Base-by-base conservation (phyloP, 208 protist genomes). In the Vickermania ingenoplastis region DNA sequence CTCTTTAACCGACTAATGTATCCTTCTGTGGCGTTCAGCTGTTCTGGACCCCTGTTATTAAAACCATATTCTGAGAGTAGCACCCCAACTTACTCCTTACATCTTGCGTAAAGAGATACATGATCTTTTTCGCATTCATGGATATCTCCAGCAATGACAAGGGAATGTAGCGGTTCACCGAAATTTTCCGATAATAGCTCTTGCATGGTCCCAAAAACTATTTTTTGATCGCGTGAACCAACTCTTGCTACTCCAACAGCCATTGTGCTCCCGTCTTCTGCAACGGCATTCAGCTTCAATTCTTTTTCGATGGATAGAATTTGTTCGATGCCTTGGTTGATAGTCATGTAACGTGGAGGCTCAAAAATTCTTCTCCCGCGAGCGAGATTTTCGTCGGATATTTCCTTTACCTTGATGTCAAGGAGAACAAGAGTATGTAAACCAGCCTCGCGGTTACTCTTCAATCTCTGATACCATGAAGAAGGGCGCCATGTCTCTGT, bases 321-420 rank as follows among this genome's bases (percentile, higher is more conserved):
- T 71, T 99, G 97, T 59, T 98, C 86, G 31, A 98, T 54, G 1
- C 90, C 94, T 71, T 98, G 85, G 45, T 89, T 86, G 51, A 99
- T 89, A 1, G 96, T 97, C 98, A 99, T 99, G 78, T 97, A 99
- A 51, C 98, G 83, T 28, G 98, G 96, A 27, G 97, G 97, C 69
- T 99, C 94, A 76, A 98, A 99, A 4, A 98, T 88, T 36, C 95
- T 94, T 3, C 83, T 54, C 11, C 97, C 94, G 56, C 90, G 84
- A 2, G 97, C 87, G 41, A 99, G 58, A 69, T 99, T 98, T 64
- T 99, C 97, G 45, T 97, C 71, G 21, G 83, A 97, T 45, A 96
- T 88, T 75, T 99, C 98, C 69, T 99, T 99, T 2, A 99, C 97
- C 74, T 99, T 99, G 69, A 99, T 99, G 76, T 99, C 97, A n/a